Percentiles rank a stretch among this genome's conserved stretches.
These are phyloP conservation scores for Rhodotorula sp. DNA, from an alignment of 1,284 basidiomycete genomes.

Conservation along the genomic window DNA sequence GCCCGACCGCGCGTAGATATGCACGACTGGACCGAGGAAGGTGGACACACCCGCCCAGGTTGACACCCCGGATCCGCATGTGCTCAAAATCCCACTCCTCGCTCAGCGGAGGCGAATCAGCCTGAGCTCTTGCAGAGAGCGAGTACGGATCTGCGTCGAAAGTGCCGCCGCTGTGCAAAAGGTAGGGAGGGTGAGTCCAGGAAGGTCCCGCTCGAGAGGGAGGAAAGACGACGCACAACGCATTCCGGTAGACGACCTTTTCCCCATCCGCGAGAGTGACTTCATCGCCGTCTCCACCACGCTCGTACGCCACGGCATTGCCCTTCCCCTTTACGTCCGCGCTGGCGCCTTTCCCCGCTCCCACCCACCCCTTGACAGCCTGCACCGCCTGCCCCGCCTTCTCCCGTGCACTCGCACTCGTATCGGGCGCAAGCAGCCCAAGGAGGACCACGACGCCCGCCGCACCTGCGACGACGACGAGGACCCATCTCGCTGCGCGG, in stretches of 20 bases:
- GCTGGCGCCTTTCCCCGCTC: not conserved
- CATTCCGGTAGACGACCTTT: slow-evolving; percentile 19
- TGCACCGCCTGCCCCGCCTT: not conserved
- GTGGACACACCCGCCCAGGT: slow-evolving; percentile 39
- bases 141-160: slow-evolving; percentile 11
- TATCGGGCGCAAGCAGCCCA: not conserved
- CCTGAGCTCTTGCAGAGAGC: slow-evolving; percentile 57
- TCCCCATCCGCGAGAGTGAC: slow-evolving; percentile 12
- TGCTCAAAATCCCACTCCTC: slow-evolving; percentile 77
- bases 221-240: slow-evolving; percentile 12
- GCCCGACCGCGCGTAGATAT: too few species aligned
- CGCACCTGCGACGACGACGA: not conserved
- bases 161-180: slow-evolving; percentile 9
- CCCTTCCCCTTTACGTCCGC: not conserved
- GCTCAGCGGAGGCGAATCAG: slow-evolving; percentile 70
- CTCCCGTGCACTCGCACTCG: too few species aligned
- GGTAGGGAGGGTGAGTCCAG: not conserved
- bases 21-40: not conserved
- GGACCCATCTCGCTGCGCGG: not conserved
- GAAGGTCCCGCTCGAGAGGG: not conserved
- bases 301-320: not conserved
- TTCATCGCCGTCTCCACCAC: slow-evolving; percentile 21
- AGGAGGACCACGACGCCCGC: not conserved
- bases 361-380: not conserved
- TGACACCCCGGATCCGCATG: slow-evolving; percentile 56